Percentiles rank a stretch among this genome's conserved stretches.
Conservation (phyloP, 768 basidiomycete genomes). For the Tylopilus vinaceipallidus region DNA sequence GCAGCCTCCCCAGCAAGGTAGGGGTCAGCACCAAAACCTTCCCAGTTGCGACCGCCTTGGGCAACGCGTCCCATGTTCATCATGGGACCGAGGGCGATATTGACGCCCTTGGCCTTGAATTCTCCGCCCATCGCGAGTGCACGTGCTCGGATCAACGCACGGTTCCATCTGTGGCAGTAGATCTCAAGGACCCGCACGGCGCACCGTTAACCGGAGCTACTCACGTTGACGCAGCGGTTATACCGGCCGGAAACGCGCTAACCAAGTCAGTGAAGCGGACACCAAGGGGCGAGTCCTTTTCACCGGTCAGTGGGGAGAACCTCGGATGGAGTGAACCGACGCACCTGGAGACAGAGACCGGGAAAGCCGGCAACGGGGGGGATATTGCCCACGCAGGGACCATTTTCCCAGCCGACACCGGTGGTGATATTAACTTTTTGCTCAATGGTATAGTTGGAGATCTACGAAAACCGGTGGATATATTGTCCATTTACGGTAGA, state of each 20-base stretch:
- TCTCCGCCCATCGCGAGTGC: constrained; percentile 81
- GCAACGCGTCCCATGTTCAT: constrained; percentile 85
- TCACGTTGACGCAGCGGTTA: constrained; percentile 81
- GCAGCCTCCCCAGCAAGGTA: constrained; percentile 77
- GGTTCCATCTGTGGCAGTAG: constrained; percentile 58
- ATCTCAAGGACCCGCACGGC: neutral
- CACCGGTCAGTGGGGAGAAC: neutral
- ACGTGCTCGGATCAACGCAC: constrained; percentile 70
- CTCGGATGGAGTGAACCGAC: constrained; percentile 3
- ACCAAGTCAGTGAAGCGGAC: constrained; percentile 73
- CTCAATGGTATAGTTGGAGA: constrained; percentile 50
- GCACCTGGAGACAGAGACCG: constrained; percentile 69
- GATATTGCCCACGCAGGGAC: constrained; percentile 72
- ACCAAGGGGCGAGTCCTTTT: constrained; percentile 72
- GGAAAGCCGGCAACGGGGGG: constrained; percentile 54
- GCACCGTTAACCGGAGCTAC: constrained; percentile 18
- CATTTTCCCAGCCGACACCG: constrained; percentile 50
- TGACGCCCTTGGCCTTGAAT: constrained; percentile 79
- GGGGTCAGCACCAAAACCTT: constrained; percentile 93
- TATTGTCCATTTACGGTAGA: no score
- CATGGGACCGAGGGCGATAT: constrained; percentile 78
- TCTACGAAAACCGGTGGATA: constrained; percentile 28
- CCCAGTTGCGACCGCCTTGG: constrained; percentile 87
- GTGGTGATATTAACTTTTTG: constrained; percentile 66
- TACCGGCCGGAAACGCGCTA: constrained; percentile 79